Percentiles rank a stretch among this genome's conserved stretches.
Conservation (phyloP, 208 protist species). For the Borovskyia barvae region DNA sequence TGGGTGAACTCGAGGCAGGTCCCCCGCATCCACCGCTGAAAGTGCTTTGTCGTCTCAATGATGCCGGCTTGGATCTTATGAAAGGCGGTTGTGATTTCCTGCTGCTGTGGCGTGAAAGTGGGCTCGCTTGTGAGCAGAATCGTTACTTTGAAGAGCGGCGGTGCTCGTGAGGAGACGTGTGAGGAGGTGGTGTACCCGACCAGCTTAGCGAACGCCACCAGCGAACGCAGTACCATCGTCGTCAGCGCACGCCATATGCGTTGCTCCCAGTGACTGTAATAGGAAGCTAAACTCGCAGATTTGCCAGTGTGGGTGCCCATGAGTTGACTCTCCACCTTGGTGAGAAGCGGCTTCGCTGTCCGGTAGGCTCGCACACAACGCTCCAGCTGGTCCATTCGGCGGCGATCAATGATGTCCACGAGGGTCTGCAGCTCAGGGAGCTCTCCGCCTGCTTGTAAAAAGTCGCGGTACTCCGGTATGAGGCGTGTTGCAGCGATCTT, state of each 20-base stretch:
- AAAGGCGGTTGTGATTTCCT: constrained; percentile 92
- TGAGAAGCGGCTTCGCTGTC: constrained; percentile 93
- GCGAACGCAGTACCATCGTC: constrained; percentile 88
- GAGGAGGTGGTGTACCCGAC: constrained; percentile 70
- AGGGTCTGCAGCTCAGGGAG: constrained; percentile 92
- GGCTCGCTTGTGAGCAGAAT: constrained; percentile 92
- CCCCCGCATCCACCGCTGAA: constrained; percentile 96
- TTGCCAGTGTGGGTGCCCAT: constrained; percentile 92
- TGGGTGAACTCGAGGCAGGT: constrained; percentile 95
- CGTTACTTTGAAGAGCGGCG: constrained; percentile 93
- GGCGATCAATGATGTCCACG: constrained; percentile 89
- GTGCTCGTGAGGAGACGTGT: constrained; percentile 27
- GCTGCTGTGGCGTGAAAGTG: constrained; percentile 90
- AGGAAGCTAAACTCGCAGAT: constrained; percentile 83
- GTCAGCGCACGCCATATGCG: constrained; percentile 93
- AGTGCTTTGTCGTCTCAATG: constrained; percentile 93
- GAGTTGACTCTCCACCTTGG: constrained; percentile 95
- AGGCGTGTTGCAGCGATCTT: constrained; percentile 86
- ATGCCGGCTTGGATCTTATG: constrained; percentile 92
- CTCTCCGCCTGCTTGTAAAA: constrained; percentile 81
- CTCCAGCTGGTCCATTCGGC: constrained; percentile 77
- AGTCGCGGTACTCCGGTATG: constrained; percentile 74
- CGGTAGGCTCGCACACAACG: constrained; percentile 91
- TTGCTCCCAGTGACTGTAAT: constrained; percentile 97
- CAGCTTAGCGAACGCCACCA: constrained; percentile 85